Evolutionary conservation across 1,284 basidiomycete species (phyloP), one percentile per base, ranked within the genome.

Genomic region (Papiliotrema terrestris): DNA sequence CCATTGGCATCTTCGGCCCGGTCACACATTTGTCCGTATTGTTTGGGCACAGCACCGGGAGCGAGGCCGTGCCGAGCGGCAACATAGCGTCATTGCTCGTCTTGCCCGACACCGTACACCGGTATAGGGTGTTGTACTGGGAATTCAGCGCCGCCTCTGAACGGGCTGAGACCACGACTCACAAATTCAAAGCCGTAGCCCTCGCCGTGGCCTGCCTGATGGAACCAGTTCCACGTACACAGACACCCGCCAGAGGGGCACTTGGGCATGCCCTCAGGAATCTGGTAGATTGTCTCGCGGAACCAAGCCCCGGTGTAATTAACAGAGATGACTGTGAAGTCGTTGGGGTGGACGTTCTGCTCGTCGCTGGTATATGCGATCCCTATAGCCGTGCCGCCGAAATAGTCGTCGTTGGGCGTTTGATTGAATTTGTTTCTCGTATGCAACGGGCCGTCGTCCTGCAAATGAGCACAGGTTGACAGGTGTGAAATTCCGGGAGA

Each of bases 181-280:
- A 49, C 48, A 61, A 37, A 29, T 36, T 61, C 59, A 14, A 49
- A 41, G 25, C 51, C 52, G 22, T 63, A 63, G 1, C 61, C 61
- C 45, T 63, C 61, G 6, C 56, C 55, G 35, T 58, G 32, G 17
- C 48, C 48, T 4, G 37, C 20, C 48, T 49, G 19, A 17, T 41
- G 86, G 26, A 86, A 83, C 87, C 87, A 89, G 70, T 84, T 84
- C 78, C 83, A 89, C 2, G 84, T 81, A 67, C 87, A 88, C 14
- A 78, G 81, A 66, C 82, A 82, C 0, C 82, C 83, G 11, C 80
- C 83, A 1, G 80, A 68, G 0, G 86, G 84, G 66, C 87, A 89
- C 17, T 82, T 76, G 0, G 87, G 87, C 81, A 89, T 84, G 15
- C 74, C 71, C 13, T 73, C 78, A 0, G 87, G 87, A n/a, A 89